These are phyloP conservation scores for Lachancea cidri DNA, from an alignment of 805 yeast species.

Conservation along the genomic window DNA sequence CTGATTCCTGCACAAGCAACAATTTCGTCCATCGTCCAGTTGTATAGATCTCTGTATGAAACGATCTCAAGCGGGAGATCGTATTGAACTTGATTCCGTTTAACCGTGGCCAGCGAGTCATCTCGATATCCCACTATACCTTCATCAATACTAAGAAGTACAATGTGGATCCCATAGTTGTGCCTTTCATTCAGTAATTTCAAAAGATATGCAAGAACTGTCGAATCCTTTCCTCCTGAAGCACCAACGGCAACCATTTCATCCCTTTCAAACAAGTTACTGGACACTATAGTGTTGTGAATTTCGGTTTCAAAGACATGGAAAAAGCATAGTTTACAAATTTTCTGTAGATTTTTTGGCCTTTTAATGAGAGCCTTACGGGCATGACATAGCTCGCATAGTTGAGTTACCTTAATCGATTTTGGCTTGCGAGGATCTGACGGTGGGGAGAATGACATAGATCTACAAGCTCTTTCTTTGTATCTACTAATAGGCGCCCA, in stretches of 20 bases:
- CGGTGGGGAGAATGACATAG: constrained; percentile 27
- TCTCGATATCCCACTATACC: constrained; percentile 97
- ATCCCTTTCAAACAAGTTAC: constrained; percentile 67
- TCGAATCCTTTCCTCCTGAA: constrained; percentile 97
- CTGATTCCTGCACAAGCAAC: constrained; percentile 91
- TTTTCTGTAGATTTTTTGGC: constrained; percentile 85
- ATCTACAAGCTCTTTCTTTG: too few species aligned
- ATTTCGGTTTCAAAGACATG: constrained; percentile 92
- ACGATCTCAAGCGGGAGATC: constrained; percentile 74
- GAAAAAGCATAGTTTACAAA: constrained; percentile 88
- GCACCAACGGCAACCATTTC: constrained; percentile 97
- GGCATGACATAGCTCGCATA: constrained; percentile 80
- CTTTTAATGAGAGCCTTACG: constrained; percentile 84
- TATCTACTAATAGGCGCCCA: too few species aligned
- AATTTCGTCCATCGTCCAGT: constrained; percentile 99
- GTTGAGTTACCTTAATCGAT: constrained; percentile 34
- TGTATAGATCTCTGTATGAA: constrained; percentile 81
- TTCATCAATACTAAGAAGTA: constrained; percentile 85
- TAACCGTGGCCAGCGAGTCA: constrained; percentile 94
- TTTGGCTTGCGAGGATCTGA: constrained; percentile 28
- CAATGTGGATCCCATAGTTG: constrained; percentile 80
- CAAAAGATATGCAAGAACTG: constrained; percentile 85
- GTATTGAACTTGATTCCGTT: constrained; percentile 84
- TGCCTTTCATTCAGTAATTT: constrained; percentile 85
- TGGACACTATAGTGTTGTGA: constrained; percentile 76